A percentile compares a stretch with the other conserved stretches of the same genome.
Evolutionary conservation across 495 filamentous ascomycete species (phyloP).

Genomic region (Rhizodiscina lignyota): DNA sequence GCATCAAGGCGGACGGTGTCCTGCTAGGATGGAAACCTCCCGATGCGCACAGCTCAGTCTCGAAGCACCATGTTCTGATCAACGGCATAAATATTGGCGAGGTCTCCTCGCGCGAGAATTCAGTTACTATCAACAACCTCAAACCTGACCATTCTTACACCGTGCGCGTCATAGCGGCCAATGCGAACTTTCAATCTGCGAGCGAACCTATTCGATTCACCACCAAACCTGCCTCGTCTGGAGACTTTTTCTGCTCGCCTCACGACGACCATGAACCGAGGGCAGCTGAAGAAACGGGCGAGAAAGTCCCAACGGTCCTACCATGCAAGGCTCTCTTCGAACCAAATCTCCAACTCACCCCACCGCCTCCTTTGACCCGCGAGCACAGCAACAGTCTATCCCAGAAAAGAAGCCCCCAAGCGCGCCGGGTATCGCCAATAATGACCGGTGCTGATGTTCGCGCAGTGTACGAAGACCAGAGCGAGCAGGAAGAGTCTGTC

Average conservation of each 20-base stretch:
- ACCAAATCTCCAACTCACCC: constrained; percentile 30
- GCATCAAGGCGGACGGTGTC: constrained; percentile 69
- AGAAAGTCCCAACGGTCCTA: constrained; percentile 6
- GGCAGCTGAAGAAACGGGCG: constrained; percentile 22
- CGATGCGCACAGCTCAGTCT: constrained; percentile 56
- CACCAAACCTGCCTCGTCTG: constrained; percentile 25
- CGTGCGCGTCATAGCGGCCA: constrained; percentile 77
- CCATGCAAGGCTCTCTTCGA: constrained; percentile 36
- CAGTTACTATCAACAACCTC: constrained; percentile 73
- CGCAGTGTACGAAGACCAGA: constrained; percentile 19
- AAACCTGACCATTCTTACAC: constrained; percentile 80
- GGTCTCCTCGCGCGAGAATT: constrained; percentile 64
- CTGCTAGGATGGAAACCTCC: constrained; percentile 84
- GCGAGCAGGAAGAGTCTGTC: constrained; percentile 41
- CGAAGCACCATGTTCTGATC: constrained; percentile 79
- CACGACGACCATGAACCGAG: constrained; percentile 16
- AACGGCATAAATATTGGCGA: constrained; percentile 89
- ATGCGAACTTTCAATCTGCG: constrained; percentile 73
- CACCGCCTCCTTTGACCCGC: constrained; percentile 36
- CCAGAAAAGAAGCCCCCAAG: constrained; percentile 47
- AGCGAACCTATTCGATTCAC: constrained; percentile 67
- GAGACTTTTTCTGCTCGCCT: constrained; percentile 12
- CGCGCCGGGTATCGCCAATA: constrained; percentile 61
- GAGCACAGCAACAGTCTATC: constrained; percentile 43
- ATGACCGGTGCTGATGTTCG: constrained; percentile 37